Base-by-base conservation (phyloP, 2,329 filamentous ascomycete genomes). In the Plenodomus tracheiphilus region DNA sequence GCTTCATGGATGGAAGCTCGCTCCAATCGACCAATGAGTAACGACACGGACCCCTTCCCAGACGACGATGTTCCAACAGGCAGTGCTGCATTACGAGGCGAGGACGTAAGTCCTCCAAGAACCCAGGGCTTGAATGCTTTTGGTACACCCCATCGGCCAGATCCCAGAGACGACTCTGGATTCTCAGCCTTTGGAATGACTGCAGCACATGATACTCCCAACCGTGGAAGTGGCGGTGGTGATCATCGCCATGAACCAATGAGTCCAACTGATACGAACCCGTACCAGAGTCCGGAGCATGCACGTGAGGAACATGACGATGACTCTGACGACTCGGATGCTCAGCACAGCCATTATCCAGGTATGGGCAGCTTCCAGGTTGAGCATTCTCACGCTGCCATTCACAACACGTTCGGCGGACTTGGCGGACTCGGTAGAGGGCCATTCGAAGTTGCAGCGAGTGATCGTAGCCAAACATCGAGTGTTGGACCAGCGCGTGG, bases 201-300 rank as follows among this genome's bases (percentile, higher is more conserved):
- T 15, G 71, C 81, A 4, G 80, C 82, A 59, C 73, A 84, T 54
- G 79, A 81, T 37, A 80, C 79, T 15, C 80, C 81, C 10, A 75
- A 78, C 35, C 73, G 74, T 42, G 70, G 71, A 44, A 56, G 77
- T 43, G 72, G 75, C 47, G 70, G 66, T 20, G 65, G 61, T n/a
- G n/a, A n/a, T n/a, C n/a, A n/a, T n/a, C 28, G 6, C 15, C 79
- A 86, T 56, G 89, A 91, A 49, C 87, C 89, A 0, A 83, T 90
- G 66, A 97, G 93, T 69, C 94, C 94, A 10, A 94, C 92, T 0
- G 90, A 96, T 65, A 97, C 94, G 2, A 99, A 99, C 67, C 94
- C 94, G 1, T 99, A 94, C 69, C 89, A 92, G 56, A 97, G 93
- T 70, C 94, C 94, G 2, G 85, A 88, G 7, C 88, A 87, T 32